These are phyloP conservation scores for Ogataea hybrid DNA, from an alignment of 1,139 yeast genomes.

Conservation along the genomic window DNA sequence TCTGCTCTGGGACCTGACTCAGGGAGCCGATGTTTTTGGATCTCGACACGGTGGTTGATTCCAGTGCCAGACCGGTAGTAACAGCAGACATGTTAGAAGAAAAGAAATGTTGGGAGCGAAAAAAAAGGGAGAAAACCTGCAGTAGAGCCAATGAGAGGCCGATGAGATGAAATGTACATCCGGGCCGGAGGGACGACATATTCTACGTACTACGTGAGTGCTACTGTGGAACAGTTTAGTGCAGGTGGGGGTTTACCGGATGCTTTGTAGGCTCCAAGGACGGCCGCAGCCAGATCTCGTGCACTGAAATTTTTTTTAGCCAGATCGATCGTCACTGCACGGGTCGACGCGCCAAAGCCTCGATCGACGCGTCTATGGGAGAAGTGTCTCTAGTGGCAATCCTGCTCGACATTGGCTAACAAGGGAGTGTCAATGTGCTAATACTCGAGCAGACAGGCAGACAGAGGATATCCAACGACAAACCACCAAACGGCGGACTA, in stretches of 20 bases:
- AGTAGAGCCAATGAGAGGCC: constrained; percentile 4
- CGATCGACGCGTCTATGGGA: neutral
- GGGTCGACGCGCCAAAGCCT: neutral
- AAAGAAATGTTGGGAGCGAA: constrained; percentile 8
- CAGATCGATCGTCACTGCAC: neutral
- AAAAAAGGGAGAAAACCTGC: constrained; percentile 2
- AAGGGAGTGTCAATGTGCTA: too few species aligned
- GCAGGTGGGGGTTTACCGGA: too few species aligned
- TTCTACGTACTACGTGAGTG: too few species aligned
- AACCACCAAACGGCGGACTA: too few species aligned
- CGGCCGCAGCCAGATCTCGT: neutral
- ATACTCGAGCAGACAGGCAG: neutral
- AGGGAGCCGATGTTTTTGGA: constrained; percentile 17
- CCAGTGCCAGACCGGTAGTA: constrained; percentile 19
- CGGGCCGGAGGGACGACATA: neutral
- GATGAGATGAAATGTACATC: neutral
- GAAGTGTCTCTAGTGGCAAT: too few species aligned
- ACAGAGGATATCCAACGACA: too few species aligned
- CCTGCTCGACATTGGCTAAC: too few species aligned
- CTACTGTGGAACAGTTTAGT: too few species aligned
- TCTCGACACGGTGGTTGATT: constrained; percentile 14
- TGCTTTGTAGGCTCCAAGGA: too few species aligned
- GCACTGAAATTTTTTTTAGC: neutral
- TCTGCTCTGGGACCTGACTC: constrained; percentile 10
- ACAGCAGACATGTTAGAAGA: constrained; percentile 22